A percentile compares a stretch with the other conserved stretches of the same genome.
These are phyloP conservation scores for Phytophthora crassamura DNA, from an alignment of 352 stramenopile species.

Conservation along the genomic window DNA sequence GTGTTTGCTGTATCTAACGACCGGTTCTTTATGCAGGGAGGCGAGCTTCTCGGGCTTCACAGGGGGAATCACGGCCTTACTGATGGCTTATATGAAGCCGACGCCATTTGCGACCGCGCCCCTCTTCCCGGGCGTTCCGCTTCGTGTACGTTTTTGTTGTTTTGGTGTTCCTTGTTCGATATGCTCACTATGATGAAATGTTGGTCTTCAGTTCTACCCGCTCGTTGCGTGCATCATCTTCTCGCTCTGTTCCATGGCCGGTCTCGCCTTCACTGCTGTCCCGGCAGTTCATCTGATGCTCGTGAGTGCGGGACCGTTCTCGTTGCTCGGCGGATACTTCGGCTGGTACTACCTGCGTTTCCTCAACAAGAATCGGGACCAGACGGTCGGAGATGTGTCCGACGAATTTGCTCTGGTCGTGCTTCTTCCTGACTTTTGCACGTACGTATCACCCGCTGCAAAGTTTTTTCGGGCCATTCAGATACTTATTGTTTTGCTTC, in stretches of 20 bases:
- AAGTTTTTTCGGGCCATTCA: not conserved
- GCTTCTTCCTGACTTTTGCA: conserved; percentile 72
- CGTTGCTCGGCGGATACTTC: conserved; percentile 77
- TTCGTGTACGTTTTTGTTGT: conserved; percentile 55
- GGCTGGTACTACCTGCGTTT: conserved; percentile 90
- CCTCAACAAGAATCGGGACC: conserved; percentile 79
- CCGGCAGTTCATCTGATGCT: conserved; percentile 55
- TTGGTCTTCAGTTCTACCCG: conserved; percentile 69
- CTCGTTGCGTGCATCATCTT: conserved; percentile 61
- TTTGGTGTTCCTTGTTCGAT: not conserved
- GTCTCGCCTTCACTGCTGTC: conserved; percentile 40
- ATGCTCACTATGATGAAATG: conserved; percentile 2
- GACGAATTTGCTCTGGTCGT: conserved; percentile 81
- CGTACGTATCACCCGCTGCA: conserved; percentile 44
- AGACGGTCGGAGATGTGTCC: conserved; percentile 74
- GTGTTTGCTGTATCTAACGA: conserved; percentile 8
- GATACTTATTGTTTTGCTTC: not conserved
- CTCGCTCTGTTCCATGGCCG: conserved; percentile 53
- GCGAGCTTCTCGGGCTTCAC: conserved; percentile 79
- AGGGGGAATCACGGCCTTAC: conserved; percentile 75
- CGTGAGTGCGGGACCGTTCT: conserved; percentile 76
- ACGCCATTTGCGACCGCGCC: conserved; percentile 62
- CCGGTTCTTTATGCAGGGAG: conserved; percentile 43
- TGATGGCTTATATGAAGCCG: conserved; percentile 86
- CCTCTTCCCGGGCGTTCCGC: conserved; percentile 61